Conservation (phyloP, 1,139 yeast species). For the Saccharomycopsis crataegensis region DNA sequence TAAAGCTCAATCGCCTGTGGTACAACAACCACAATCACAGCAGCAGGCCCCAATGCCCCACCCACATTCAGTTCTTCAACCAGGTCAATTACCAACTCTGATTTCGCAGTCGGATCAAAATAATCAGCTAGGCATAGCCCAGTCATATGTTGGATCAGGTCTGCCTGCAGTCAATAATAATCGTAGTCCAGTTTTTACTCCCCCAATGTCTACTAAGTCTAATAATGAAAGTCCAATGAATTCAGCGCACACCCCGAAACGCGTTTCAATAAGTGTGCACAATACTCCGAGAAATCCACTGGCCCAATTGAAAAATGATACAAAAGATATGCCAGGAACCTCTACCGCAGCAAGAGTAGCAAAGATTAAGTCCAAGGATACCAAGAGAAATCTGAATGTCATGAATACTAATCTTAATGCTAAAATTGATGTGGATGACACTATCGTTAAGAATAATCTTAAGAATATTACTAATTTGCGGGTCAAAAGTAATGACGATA, state of each 20-base stretch:
- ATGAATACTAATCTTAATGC: background rate
- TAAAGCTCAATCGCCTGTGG: background rate
- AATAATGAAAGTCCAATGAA: slow-evolving; percentile 3
- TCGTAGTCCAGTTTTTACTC: background rate
- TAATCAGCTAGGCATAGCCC: too few relatives aligned
- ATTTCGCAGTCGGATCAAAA: background rate
- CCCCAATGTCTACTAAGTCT: slow-evolving; percentile 1
- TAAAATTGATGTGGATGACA: background rate
- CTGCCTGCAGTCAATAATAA: too few relatives aligned
- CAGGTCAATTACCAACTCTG: slow-evolving; percentile 5
- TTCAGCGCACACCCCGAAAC: background rate
- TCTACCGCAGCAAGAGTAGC: background rate
- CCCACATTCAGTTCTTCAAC: background rate
- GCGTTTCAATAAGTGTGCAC: background rate
- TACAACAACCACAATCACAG: background rate
- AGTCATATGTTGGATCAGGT: too few relatives aligned
- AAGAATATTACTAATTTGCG: background rate
- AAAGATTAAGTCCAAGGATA: background rate
- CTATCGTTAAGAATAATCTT: background rate
- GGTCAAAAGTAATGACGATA: background rate
- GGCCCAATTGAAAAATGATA: slow-evolving; percentile 1
- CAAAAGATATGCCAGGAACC: background rate
- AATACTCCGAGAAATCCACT: slow-evolving; percentile 7
- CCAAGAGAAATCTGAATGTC: too few relatives aligned
- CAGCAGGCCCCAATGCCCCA: slow-evolving; percentile 1